Conservation (phyloP, 2,329 filamentous ascomycete genomes). For the Aspergillus alliaceus region DNA sequence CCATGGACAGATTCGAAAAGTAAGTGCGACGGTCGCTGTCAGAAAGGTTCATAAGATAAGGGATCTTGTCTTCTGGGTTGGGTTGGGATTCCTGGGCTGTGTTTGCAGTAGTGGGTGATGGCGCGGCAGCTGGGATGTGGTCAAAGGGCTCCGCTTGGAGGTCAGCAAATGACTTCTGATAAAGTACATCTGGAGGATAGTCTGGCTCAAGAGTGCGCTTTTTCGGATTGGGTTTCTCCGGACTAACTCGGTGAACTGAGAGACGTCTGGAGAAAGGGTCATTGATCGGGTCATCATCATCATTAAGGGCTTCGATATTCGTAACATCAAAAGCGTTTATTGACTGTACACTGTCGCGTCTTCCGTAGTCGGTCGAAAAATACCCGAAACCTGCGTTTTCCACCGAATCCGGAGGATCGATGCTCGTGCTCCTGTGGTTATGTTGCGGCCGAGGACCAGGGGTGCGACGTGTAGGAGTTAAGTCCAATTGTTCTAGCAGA, state of each 20-base stretch:
- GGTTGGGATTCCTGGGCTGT: conserved; percentile 17
- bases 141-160: conserved; percentile 54
- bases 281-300: conserved; percentile 30
- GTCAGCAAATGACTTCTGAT: conserved; percentile 48
- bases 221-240: conserved; percentile 25
- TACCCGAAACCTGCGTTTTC: conserved; percentile 21
- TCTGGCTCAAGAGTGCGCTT: conserved; percentile 44
- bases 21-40: conserved; percentile 48
- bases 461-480: conserved; percentile 35
- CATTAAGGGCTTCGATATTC: conserved; percentile 32
- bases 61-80: conserved; percentile 32
- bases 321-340: conserved; percentile 32
- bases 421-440: conserved; percentile 17
- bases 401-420: conserved; percentile 16
- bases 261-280: conserved; percentile 33
- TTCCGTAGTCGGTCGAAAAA: conserved; percentile 23
- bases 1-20: conserved; percentile 52
- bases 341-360: conserved; percentile 27
- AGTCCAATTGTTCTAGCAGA: conserved; percentile 37
- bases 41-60: conserved; percentile 36
- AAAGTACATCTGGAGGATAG: conserved; percentile 48
- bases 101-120: conserved; percentile 23
- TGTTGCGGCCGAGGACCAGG: conserved; percentile 31
- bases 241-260: conserved; percentile 26
- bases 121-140: conserved; percentile 33